Conservation (phyloP, 257 asterid genomes). For the Orobanche coerulescens region DNA sequence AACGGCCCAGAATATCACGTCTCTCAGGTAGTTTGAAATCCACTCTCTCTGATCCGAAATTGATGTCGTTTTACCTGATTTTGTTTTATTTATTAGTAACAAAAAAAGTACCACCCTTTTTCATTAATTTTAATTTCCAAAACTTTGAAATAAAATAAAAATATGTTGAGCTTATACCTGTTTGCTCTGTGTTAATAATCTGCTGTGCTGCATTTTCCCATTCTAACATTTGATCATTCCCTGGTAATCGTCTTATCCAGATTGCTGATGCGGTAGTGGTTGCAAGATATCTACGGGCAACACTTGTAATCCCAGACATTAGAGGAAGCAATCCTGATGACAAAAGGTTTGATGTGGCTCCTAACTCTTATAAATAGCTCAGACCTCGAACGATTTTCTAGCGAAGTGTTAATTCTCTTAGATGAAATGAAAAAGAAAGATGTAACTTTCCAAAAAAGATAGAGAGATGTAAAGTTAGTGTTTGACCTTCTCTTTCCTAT, state of each 20-base stretch:
- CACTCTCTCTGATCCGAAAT: too few relatives aligned
- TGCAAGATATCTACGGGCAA: slow-evolving; percentile 81
- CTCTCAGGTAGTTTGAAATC: slow-evolving; percentile 59
- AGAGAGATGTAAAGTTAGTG: not conserved
- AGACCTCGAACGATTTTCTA: slow-evolving; percentile 1
- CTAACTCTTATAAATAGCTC: slow-evolving; percentile 18
- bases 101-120: not conserved
- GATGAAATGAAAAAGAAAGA: slow-evolving; percentile 6
- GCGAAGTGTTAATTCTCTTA: not conserved
- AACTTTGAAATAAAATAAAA: not conserved
- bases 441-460: not conserved
- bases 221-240: slow-evolving; percentile 17
- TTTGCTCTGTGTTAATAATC: not conserved
- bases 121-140: not conserved
- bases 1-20: slow-evolving; percentile 99
- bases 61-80: too few relatives aligned
- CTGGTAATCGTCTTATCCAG: slow-evolving; percentile 34
- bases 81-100: not conserved
- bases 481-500: slow-evolving; percentile 6
- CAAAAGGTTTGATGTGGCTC: slow-evolving; percentile 51
- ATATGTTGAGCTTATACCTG: not conserved
- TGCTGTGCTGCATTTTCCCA: slow-evolving; percentile 12
- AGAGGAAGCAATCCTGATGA: slow-evolving; percentile 85
- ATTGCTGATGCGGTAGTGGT: slow-evolving; percentile 92
- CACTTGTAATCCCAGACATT: slow-evolving; percentile 87